Evolutionary conservation across 2,329 filamentous ascomycete species (phyloP), one percentile per base, ranked within the genome.

Genomic region (Dendrostoma leiphaemia): DNA sequence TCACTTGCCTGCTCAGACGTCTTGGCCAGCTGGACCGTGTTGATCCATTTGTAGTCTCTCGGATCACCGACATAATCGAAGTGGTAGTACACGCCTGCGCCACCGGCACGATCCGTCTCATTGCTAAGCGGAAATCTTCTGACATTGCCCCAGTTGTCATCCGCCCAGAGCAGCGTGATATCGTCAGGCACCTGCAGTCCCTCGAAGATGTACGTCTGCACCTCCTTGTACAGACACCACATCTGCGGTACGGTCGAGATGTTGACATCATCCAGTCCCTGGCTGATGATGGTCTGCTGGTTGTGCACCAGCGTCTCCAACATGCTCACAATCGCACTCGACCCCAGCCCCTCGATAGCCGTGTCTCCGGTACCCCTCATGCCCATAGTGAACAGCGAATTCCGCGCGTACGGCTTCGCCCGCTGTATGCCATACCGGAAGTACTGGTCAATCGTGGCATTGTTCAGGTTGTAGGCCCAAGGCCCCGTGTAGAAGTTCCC

Each of bases 221-320:
- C 85, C 65, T 90, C 86, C 64, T 89, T 89, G 69, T 90, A 90
- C 57, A 90, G 70, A 61, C 85, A 88, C 85, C 86, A 89, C 69
- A 85, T 78, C 67, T 89, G 86, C 6, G 86, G 85, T 0, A 86
- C 79, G 2, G 76, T 70, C 4, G 75, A 67, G 34, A 79, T 73
- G 43, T 80, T 68, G 3, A 75, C 69, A 5, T 59, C 75, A 12
- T 74, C 76, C 40, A 86, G 77, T 0, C 86, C 79, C 2, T 80
- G 74, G 19, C 71, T 73, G 40, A 87, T 73, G 54, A 85, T 84
- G 9, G 77, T 65, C 47, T 81, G 76, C 65, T 90, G 85, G 29
- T 81, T 77, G 3, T 73, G 62, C 2, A 89, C 84, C 24, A 88
- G 77, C 17, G 77, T 75, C 60, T 85, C 78, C 7, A 89, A 74